Base-by-base conservation (phyloP, 2,329 filamentous ascomycete genomes). In the Penicillium sp. region DNA sequence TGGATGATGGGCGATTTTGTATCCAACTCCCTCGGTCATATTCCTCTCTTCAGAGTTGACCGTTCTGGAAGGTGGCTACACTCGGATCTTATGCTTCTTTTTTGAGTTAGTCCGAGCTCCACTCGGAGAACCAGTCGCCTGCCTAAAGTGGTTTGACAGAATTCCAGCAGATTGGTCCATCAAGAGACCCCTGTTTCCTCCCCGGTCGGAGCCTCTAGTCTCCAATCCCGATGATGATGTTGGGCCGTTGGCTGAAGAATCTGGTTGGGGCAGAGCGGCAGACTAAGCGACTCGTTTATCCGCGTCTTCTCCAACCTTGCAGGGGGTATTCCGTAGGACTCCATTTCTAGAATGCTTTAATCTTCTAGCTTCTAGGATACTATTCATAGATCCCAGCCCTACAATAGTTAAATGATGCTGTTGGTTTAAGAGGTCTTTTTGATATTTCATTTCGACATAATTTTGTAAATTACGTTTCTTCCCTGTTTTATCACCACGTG, bases 31-130 rank as follows among this genome's bases (percentile, higher is more conserved):
- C 10, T 19, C 33, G 16, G 27, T 33, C 22, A 49, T 57, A 57
- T 60, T 43, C 4, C 22, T 25, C 55, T 55, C 57, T 55, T 53
- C 41, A 55, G 35, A 33, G 45, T 55, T 51, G 56, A 61, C 58
- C 44, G 45, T 61, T 60, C 47, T 37, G 58, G 58, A 61, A 61
- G 58, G 58, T 60, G 54, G 49, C 53, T 59, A 60, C 48, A 41
- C 28, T 37, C 49, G 42, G 49, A 55, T 60, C 49, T 57, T 49
- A 46, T 59, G 57, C 57, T 61, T 61, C 55, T 53, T 60, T 49
- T 33, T 44, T 18, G 14, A 36, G 40, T 51, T 51, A 55, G 57
- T 58, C 58, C 22, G 14, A 36, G 42, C 52, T 51, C 58, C 58
- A 60, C 58, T 19, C 35, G 34, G 50, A 43, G 25, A 49, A 44